Percentiles rank a stretch among this genome's conserved stretches.
phyloP scores from a whole-genome alignment of 116 monocot genomes.

The Iris pallida region DNA sequence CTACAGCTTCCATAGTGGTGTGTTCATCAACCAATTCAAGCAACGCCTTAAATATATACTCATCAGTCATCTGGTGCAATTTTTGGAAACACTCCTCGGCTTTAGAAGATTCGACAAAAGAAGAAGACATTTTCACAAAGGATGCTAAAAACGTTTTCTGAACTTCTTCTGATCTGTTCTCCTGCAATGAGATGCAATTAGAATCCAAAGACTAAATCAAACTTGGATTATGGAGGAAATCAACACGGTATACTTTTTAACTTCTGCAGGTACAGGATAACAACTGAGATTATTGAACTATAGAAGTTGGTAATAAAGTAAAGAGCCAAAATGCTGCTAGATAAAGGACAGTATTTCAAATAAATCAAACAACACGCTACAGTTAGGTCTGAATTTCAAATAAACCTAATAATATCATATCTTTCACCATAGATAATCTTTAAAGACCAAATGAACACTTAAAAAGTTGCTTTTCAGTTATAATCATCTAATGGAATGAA shows the following conservation, averaged over 20 bases:
- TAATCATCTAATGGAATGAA: no score
- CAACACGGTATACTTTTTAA: not conserved
- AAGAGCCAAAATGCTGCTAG: not conserved
- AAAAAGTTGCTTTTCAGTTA: no score
- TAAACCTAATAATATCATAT: no score
- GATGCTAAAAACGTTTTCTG: conserved; percentile 34
- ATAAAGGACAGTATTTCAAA: no score
- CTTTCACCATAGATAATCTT: no score
- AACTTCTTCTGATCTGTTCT: conserved; percentile 35
- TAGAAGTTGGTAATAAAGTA: not conserved
- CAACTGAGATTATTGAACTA: not conserved
- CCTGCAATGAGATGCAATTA: conserved; percentile 25
- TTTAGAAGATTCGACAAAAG: conserved; percentile 51
- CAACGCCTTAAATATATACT: conserved; percentile 64
- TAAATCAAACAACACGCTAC: no score
- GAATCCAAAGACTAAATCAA: not conserved
- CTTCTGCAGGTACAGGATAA: not conserved
- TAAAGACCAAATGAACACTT: no score
- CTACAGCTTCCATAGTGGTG: conserved; percentile 21
- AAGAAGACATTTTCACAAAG: conserved; percentile 55
- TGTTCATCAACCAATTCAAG: conserved; percentile 47
- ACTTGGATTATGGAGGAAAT: not conserved
- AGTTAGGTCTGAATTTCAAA: no score
- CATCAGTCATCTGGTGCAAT: conserved; percentile 79
- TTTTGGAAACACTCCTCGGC: conserved; percentile 60